Evolutionary conservation across 345 rosid genomes (phyloP).

Genomic region (Barbarea vulgaris): DNA sequence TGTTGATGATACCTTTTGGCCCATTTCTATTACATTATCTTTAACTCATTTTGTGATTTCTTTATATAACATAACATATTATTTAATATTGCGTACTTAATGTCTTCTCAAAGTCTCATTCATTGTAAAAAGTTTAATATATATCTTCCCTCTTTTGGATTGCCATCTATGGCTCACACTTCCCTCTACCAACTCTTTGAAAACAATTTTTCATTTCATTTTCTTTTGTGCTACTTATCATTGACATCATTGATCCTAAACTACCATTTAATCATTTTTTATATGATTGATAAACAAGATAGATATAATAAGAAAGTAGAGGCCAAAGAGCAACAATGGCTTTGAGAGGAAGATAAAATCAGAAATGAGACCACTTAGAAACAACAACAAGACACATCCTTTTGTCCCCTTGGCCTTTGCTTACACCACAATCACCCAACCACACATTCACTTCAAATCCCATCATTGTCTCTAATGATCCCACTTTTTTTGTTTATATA

Average conservation of each 20-base stretch:
- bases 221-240: neutral
- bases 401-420: conserved; percentile 62
- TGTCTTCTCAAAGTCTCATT: conserved; percentile 53
- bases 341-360: conserved; percentile 65
- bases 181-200: conserved; percentile 56
- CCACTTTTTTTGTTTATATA: neutral
- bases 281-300: conserved; percentile 15
- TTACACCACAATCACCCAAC: conserved; percentile 85
- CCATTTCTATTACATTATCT: conserved; percentile 28
- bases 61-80: neutral
- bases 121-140: conserved; percentile 48
- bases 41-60: neutral
- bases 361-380: conserved; percentile 27
- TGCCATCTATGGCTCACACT: conserved; percentile 40
- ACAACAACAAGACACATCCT: conserved; percentile 14
- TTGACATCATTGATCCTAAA: conserved; percentile 19
- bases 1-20: conserved; percentile 30
- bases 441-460: conserved; percentile 38
- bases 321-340: conserved; percentile 44
- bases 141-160: conserved; percentile 39
- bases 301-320: conserved; percentile 3
- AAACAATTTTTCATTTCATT: conserved; percentile 21
- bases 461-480: conserved; percentile 16
- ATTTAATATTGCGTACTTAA: conserved; percentile 32
- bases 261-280: conserved; percentile 24